These are phyloP conservation scores for Neurospora crassa DNA, from an alignment of 2,329 filamentous ascomycete genomes.

Conservation along the genomic window DNA sequence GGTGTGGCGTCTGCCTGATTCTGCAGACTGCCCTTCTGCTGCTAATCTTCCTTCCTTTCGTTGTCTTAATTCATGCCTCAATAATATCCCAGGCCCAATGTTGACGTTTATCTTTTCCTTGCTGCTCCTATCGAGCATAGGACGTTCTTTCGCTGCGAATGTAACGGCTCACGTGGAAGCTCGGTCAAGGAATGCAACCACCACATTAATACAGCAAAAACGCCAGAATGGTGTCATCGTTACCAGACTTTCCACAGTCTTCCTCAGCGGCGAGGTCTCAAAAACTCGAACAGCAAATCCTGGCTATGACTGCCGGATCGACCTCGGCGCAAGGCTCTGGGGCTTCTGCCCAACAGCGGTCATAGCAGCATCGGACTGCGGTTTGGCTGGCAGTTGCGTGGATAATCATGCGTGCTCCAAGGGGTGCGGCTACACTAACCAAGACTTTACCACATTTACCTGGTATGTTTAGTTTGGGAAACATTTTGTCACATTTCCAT, in stretches of 20 bases:
- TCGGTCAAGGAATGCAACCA: neutral
- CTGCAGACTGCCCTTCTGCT: neutral
- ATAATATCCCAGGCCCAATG: neutral
- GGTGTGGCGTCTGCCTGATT: neutral
- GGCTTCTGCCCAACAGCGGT: conserved; percentile 30
- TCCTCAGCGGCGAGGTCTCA: conserved; percentile 21
- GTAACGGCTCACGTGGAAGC: neutral
- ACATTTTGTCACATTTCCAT: neutral
- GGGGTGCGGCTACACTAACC: conserved; percentile 23
- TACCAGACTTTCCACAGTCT: conserved; percentile 7
- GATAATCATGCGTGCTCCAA: conserved; percentile 23
- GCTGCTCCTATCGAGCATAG: neutral
- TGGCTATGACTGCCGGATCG: conserved; percentile 28
- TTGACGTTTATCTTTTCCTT: neutral
- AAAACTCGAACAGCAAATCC: conserved; percentile 22
- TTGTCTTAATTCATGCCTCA: neutral
- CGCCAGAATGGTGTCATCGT: conserved; percentile 22
- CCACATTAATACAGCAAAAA: neutral
- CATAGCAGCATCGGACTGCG: conserved; percentile 27
- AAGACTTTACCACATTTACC: conserved; percentile 24
- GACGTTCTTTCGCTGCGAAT: neutral
- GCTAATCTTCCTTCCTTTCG: neutral
- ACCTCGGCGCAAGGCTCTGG: conserved; percentile 26
- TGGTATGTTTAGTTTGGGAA: conserved; percentile 22
- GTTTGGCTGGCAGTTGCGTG: conserved; percentile 26